Percentiles rank a stretch among this genome's conserved stretches.
phyloP scores from a whole-genome alignment of 345 rosid species.

The Lepidium africanum region DNA sequence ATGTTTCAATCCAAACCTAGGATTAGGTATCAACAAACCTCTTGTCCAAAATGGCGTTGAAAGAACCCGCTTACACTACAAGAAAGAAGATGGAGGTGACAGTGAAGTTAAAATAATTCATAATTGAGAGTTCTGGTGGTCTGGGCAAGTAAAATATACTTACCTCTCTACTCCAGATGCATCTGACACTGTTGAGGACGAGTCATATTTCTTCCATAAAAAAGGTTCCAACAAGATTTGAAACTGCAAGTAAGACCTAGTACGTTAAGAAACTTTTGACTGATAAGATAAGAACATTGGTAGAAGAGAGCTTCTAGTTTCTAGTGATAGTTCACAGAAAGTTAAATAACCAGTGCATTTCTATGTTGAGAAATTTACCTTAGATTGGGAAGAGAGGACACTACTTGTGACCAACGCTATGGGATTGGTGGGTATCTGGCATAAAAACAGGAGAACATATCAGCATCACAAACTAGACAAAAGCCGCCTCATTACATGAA shows the following conservation, averaged over 20 bases:
- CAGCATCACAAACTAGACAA: conserved; percentile 1
- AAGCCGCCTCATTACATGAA: not conserved
- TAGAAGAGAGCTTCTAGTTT: not conserved
- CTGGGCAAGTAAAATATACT: not conserved
- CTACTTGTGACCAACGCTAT: conserved; percentile 52
- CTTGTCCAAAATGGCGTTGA: conserved; percentile 77
- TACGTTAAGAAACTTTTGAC: not conserved
- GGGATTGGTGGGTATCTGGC: conserved; percentile 79
- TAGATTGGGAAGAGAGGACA: conserved; percentile 68
- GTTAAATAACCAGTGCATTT: not conserved
- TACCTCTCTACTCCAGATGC: conserved; percentile 47
- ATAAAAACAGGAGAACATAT: conserved; percentile 5
- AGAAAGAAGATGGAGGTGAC: conserved; percentile 6
- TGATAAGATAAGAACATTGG: not conserved
- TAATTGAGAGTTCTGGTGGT: not conserved
- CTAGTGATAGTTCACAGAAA: not conserved
- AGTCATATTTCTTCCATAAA: conserved; percentile 58
- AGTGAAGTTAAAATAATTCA: not conserved
- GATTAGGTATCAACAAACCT: conserved; percentile 41
- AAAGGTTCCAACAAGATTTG: conserved; percentile 66
- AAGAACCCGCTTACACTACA: conserved; percentile 75
- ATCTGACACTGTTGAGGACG: conserved; percentile 31
- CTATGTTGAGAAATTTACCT: conserved; percentile 45
- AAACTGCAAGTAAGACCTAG: conserved; percentile 38
- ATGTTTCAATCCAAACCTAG: not conserved